Evolutionary conservation across 23 red algal species (phyloP), one percentile per base, ranked within the genome.

Genomic region (Gracilaria vermiculophylla): DNA sequence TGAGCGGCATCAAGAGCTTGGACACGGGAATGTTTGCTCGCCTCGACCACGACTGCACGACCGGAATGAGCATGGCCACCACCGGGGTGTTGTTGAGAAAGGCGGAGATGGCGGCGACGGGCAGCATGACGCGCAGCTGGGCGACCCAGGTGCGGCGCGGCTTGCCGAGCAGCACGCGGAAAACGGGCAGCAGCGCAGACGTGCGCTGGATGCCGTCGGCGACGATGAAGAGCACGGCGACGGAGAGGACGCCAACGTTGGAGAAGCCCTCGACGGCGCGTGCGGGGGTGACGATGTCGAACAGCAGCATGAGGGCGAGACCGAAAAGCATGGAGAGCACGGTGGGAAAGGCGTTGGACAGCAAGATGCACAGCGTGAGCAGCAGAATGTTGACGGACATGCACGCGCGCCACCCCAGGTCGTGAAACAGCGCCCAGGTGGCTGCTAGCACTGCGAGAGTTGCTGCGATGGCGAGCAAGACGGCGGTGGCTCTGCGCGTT

Each of bases 41-140:
- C 16, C 85, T 62, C 7, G 61, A 67, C 93, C 93, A 95, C n/a
- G 70, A 56, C 33, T 91, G 70, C 34, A 95, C 86, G 9, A 84
- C 60, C 12, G 93, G 93, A 36, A 95, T 90, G 34, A 91, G 72
- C 85, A 95, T 95, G 14, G 86, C 86, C 15, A 95, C 75, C 11
- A 82, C 66, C 24, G 93, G 85, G 13, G 93, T 95, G 27, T 90
- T 95, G 86, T 95, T 81, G 28, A 95, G 78, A 50, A 95, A 95
- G 7, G 74, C 84, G 19, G 93, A 95, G 27, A 86, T 74, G 37
- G 86, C 53, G 35, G 93, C 84, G 16, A 83, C 76, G 20, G 93
- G 85, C 35, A 91, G 36, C 53, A 85, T 57, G 16, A 90, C 47
- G 51, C 93, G 93, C 20, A 95, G 28, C 64, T 91, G 88, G 0